phyloP scores from a whole-genome alignment of 495 filamentous ascomycete genomes.

The Lepraria neglecta region DNA sequence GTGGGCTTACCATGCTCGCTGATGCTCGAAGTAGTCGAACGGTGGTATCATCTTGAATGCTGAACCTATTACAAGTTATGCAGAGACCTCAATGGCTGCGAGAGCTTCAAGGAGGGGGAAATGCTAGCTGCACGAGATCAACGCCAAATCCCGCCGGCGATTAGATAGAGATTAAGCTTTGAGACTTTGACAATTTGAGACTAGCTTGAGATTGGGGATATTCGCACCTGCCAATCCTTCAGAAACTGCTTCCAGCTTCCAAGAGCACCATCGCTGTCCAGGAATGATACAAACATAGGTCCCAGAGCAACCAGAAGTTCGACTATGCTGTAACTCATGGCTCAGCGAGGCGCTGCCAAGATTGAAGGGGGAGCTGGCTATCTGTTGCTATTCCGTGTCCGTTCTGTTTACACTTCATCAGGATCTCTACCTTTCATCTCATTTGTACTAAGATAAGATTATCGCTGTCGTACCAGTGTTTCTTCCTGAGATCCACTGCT shows the following conservation, averaged over 20 bases:
- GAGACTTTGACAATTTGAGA: too few species aligned
- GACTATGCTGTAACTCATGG: neutral
- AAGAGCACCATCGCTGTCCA: too few species aligned
- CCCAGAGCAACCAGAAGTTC: too few species aligned
- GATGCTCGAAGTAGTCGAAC: conserved; percentile 55
- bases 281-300: too few species aligned
- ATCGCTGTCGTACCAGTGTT: neutral
- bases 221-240: too few species aligned
- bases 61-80: neutral
- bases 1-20: conserved; percentile 44
- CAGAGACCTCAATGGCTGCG: neutral
- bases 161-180: too few species aligned
- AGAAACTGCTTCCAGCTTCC: too few species aligned
- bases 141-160: too few species aligned
- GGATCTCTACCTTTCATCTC: conserved; percentile 4
- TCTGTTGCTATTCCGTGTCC: neutral
- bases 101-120: neutral
- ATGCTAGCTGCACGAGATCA: neutral
- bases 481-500: neutral
- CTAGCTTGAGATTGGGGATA: too few species aligned
- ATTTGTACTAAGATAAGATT: neutral
- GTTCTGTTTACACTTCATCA: neutral
- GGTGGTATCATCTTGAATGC: conserved; percentile 45
- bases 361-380: neutral
- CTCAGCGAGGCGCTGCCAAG: neutral